Percentiles rank a stretch among this genome's conserved stretches.
Evolutionary conservation across 2,329 filamentous ascomycete species (phyloP).

Genomic region (Aspergillus luchuensis): DNA sequence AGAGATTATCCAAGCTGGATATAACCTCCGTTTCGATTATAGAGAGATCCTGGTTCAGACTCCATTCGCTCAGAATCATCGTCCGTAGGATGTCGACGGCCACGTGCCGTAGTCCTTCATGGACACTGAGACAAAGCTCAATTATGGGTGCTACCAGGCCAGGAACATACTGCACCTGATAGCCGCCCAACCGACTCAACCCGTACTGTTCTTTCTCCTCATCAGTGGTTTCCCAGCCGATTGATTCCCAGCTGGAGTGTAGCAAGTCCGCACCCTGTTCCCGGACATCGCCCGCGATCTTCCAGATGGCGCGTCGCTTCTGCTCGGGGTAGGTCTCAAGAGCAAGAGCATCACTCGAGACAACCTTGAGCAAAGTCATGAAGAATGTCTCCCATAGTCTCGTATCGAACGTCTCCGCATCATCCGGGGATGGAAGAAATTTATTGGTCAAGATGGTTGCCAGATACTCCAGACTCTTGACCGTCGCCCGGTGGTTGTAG

Average conservation of each 20-base stretch:
- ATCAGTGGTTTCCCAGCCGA: constrained; percentile 87
- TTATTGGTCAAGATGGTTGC: constrained; percentile 77
- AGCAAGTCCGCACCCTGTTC: constrained; percentile 87
- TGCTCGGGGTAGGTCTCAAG: constrained; percentile 97
- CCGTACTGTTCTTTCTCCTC: constrained; percentile 80
- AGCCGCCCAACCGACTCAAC: constrained; percentile 84
- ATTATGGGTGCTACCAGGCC: constrained; percentile 88
- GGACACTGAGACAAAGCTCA: constrained; percentile 90
- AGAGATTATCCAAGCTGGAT: constrained; percentile 84
- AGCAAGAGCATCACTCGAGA: constrained; percentile 84
- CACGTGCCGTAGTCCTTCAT: constrained; percentile 84
- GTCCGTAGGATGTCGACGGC: constrained; percentile 92
- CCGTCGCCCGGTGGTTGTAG: constrained; percentile 86
- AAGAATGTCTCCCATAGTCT: constrained; percentile 95
- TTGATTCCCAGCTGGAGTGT: constrained; percentile 85
- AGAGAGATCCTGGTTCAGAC: constrained; percentile 85
- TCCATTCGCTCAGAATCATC: constrained; percentile 99
- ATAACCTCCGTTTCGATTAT: constrained; percentile 96
- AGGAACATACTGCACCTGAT: constrained; percentile 97
- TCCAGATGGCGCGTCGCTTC: constrained; percentile 95
- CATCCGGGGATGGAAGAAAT: constrained; percentile 84
- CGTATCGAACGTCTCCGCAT: constrained; percentile 88
- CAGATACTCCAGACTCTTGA: constrained; percentile 81
- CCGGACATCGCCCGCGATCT: constrained; percentile 94
- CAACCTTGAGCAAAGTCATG: constrained; percentile 80